A percentile compares a stretch with the other conserved stretches of the same genome.
phyloP scores from a whole-genome alignment of 2,329 filamentous ascomycete genomes.

The Colletotrichum euphorbiae region DNA sequence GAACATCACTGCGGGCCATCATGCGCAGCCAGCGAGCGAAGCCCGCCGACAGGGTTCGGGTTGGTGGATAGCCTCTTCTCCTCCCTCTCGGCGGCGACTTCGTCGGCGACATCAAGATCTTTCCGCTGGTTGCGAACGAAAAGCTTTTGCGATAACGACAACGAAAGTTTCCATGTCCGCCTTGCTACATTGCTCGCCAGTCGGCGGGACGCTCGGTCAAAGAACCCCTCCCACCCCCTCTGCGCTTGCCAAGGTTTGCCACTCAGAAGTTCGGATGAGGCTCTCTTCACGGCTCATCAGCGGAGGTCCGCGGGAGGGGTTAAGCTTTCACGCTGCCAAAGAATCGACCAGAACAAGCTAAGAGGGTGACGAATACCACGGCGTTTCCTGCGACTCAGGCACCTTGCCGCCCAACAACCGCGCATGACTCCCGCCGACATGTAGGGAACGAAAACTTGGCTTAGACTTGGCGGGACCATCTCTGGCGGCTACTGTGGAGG shows the following conservation, averaged over 20 bases:
- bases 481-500: not conserved
- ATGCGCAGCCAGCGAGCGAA: not conserved
- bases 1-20: not conserved
- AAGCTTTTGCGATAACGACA: conserved; percentile 1
- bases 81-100: not conserved
- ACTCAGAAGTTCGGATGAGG: conserved; percentile 29
- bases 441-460: not conserved
- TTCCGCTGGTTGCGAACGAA: not conserved
- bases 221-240: not conserved
- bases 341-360: not conserved
- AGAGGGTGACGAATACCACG: conserved; percentile 7
- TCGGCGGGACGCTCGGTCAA: conserved; percentile 11
- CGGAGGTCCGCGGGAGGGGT: not conserved
- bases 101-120: not conserved
- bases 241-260: conserved; percentile 19
- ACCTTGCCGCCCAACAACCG: not conserved
- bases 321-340: conserved; percentile 20
- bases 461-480: not conserved
- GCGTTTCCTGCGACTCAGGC: conserved; percentile 10
- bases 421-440: conserved; percentile 15
- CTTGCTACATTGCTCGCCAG: too few species aligned
- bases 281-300: not conserved
- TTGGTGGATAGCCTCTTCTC: too few species aligned
- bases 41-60: not conserved
- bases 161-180: conserved; percentile 9